Evolutionary conservation across 192 early-diverging fungal genomes (phyloP).

Genomic region (Linnemannia exigua): DNA sequence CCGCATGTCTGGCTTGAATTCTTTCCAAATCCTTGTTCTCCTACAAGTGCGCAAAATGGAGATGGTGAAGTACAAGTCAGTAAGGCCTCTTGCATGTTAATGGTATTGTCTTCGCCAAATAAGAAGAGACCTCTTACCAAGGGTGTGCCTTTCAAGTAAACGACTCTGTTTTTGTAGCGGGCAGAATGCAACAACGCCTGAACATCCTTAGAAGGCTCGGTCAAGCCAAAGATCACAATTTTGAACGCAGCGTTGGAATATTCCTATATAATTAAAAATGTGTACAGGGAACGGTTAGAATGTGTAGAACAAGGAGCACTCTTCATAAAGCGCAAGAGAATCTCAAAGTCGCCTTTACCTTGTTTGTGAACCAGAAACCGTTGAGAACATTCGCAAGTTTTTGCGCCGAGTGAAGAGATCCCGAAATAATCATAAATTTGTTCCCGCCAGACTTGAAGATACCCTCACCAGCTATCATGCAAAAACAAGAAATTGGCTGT

Average conservation of each 20-base stretch:
- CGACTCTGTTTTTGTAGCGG: constrained; percentile 53
- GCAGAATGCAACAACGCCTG: constrained; percentile 49
- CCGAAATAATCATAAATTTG: constrained; percentile 66
- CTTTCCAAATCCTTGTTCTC: constrained; percentile 56
- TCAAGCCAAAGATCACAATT: constrained; percentile 53
- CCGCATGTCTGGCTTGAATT: constrained; percentile 47
- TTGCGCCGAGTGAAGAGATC: constrained; percentile 60
- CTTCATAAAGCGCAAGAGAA: background rate
- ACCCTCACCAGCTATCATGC: constrained; percentile 44
- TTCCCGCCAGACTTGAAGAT: constrained; percentile 53
- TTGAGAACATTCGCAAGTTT: constrained; percentile 54
- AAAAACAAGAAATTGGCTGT: background rate
- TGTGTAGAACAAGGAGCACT: no score
- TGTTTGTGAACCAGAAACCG: constrained; percentile 58
- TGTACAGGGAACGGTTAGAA: no score
- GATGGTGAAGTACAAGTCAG: background rate
- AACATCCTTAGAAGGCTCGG: constrained; percentile 49
- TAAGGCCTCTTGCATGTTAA: background rate
- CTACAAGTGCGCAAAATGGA: background rate
- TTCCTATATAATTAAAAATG: constrained; percentile 23
- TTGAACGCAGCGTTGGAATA: constrained; percentile 48
- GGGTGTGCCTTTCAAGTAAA: constrained; percentile 51
- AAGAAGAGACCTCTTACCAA: constrained; percentile 26
- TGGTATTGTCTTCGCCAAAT: no score
- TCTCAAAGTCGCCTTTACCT: constrained; percentile 22